A percentile compares a stretch with the other conserved stretches of the same genome.
Evolutionary conservation across 2,329 filamentous ascomycete species (phyloP).

Genomic region (Nemania sp.): DNA sequence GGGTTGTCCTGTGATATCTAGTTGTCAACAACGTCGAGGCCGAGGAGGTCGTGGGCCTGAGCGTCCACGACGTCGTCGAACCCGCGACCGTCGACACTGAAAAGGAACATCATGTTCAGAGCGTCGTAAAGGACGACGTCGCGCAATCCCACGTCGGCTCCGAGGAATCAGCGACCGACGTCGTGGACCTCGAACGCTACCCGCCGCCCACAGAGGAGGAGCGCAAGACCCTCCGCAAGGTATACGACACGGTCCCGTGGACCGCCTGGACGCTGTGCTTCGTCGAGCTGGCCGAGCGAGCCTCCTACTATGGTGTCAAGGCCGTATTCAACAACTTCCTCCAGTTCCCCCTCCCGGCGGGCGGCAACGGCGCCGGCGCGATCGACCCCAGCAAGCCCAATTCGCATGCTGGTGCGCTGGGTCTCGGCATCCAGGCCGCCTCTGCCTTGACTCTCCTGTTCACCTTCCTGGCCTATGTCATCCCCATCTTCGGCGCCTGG

Average conservation of each 20-base stretch:
- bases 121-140: background rate
- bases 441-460: constrained; percentile 52
- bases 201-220: constrained; percentile 53
- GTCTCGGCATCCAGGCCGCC: constrained; percentile 53
- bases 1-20: background rate
- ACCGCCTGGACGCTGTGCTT: constrained; percentile 53
- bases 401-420: constrained; percentile 38
- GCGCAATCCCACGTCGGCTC: constrained; percentile 24
- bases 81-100: constrained; percentile 9
- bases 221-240: constrained; percentile 48
- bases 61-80: constrained; percentile 19
- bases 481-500: constrained; percentile 45
- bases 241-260: constrained; percentile 49
- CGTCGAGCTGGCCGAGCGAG: constrained; percentile 57
- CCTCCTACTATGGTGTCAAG: constrained; percentile 57
- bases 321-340: constrained; percentile 60
- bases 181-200: constrained; percentile 36
- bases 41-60: constrained; percentile 27
- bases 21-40: constrained; percentile 17
- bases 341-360: constrained; percentile 48
- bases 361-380: constrained; percentile 47
- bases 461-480: constrained; percentile 53
- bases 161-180: constrained; percentile 9
- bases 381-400: constrained; percentile 39
- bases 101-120: background rate